phyloP scores from a whole-genome alignment of 441 rosid species.

The Metrosideros polymorpha region DNA sequence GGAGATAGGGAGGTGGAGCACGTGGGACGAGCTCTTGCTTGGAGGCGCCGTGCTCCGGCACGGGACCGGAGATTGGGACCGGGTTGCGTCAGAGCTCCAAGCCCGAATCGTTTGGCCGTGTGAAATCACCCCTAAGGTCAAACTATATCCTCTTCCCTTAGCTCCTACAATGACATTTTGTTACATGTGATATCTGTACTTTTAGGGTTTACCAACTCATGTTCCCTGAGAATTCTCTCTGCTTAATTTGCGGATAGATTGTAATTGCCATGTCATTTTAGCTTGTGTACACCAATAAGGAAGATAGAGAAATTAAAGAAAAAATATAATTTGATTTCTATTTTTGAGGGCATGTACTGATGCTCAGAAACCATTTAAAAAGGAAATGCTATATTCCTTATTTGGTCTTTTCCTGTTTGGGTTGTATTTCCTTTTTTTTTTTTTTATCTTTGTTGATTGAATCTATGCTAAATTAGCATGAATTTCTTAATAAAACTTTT shows the following conservation, averaged over 20 bases:
- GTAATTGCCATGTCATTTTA: background rate
- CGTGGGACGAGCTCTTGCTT: conserved; percentile 86
- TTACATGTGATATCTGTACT: background rate
- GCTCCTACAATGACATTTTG: background rate
- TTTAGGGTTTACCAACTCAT: background rate
- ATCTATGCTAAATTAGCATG: background rate
- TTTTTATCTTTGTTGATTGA: background rate
- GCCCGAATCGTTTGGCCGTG: conserved; percentile 43
- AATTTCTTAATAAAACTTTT: background rate
- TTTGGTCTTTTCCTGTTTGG: background rate
- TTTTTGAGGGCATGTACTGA: background rate
- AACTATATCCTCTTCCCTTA: background rate
- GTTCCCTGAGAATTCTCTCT: background rate
- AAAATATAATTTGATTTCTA: background rate
- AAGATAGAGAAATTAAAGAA: background rate
- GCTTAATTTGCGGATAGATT: background rate
- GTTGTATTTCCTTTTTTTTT: background rate
- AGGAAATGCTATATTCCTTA: background rate
- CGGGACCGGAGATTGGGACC: conserved; percentile 68
- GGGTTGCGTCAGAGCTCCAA: conserved; percentile 68
- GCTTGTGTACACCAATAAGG: background rate
- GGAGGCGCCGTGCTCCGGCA: conserved; percentile 92
- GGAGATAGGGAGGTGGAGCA: conserved; percentile 55
- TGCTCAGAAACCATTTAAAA: background rate
- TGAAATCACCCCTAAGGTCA: conserved; percentile 70